Percentiles rank a stretch among this genome's conserved stretches.
Evolutionary conservation across 139 green algal genomes (phyloP).

Genomic region (Tetraselmis striata): DNA sequence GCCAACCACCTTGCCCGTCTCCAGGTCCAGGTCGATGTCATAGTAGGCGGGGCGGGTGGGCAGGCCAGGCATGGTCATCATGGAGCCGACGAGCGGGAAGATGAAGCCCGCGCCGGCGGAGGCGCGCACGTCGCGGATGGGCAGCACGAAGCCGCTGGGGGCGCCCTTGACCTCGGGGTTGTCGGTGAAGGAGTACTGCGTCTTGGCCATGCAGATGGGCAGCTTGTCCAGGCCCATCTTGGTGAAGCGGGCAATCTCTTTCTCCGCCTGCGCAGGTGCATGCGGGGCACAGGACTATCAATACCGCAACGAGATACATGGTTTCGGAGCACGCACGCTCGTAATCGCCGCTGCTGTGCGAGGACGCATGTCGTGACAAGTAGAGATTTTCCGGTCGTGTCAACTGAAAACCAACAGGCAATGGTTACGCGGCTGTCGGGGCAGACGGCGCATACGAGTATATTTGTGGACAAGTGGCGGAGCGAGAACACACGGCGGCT

Average conservation of each 20-base stretch:
- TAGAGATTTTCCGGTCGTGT: no score
- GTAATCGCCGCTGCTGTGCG: no score
- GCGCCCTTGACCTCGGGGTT: slow-evolving; percentile 75
- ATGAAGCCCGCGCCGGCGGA: slow-evolving; percentile 90
- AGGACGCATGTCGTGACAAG: no score
- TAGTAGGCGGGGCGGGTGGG: slow-evolving; percentile 88
- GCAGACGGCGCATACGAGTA: no score
- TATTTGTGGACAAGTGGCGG: no score
- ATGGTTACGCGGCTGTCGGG: no score
- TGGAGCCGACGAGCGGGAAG: slow-evolving; percentile 81
- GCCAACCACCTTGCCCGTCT: slow-evolving; percentile 72
- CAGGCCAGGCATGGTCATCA: slow-evolving; percentile 90
- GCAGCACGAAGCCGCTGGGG: slow-evolving; percentile 82
- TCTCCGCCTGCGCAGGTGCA: slow-evolving; percentile 28
- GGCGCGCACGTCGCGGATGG: slow-evolving; percentile 80
- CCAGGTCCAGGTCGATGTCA: slow-evolving; percentile 78
- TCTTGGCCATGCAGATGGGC: slow-evolving; percentile 99
- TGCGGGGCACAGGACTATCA: no score
- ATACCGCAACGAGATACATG: no score
- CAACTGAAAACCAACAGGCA: no score
- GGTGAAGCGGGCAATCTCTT: slow-evolving; percentile 66
- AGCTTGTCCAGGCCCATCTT: slow-evolving; percentile 80
- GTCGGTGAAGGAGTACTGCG: slow-evolving; percentile 91
- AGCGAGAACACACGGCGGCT: no score
- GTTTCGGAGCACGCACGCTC: no score